Base-by-base conservation (phyloP, 2,329 filamentous ascomycete genomes). In the Claviceps maximensis region DNA sequence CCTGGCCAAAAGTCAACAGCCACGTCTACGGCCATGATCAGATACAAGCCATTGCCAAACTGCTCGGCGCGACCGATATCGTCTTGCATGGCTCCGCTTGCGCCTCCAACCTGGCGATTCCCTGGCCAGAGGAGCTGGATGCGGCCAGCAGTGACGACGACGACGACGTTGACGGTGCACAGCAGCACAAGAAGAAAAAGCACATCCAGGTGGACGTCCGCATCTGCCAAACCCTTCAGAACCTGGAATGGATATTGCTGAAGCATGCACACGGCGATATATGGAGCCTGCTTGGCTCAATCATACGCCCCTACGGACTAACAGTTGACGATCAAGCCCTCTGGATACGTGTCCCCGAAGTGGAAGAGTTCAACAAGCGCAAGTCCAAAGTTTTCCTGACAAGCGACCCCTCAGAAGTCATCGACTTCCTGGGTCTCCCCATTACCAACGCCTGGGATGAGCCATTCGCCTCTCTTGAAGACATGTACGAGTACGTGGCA, bases 191-290 rank as follows among this genome's bases (percentile, higher is more conserved):
- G 15, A 3, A 25, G n/a, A 10, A 12, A 10, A 56, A 49, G 33
- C 77, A 74, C 60, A 75, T 87, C 4, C 87, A 93, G 59, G 72
- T 91, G 27, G 87, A 93, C 61, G 64, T 91, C 1, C 74, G 78
- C 31, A 63, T 83, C 25, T 81, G 75, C 53, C 59, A 60, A 1
- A 69, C 65, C 1, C 57, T 67, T 0, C 62, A 68, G 15, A 59
- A 66, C 51, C 74, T 78, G 56, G 70, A 73, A 31, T 91, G 86
- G 86, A 72, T 75, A 40, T 66, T 79, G 3, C 89, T 89, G 67
- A 80, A 80, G 58, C 74, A 84, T 41, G 77, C 79, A 0, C 87
- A 91, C 59, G 84, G 85, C n/a, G 87, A 91, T 59, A 53, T 81
- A 0, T 82, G 82, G 75, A 84, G 79, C 55, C 63, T 81, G 9